Base-by-base conservation (phyloP, 148 eudicot genomes). In the Rhododendron kiyosumense region DNA sequence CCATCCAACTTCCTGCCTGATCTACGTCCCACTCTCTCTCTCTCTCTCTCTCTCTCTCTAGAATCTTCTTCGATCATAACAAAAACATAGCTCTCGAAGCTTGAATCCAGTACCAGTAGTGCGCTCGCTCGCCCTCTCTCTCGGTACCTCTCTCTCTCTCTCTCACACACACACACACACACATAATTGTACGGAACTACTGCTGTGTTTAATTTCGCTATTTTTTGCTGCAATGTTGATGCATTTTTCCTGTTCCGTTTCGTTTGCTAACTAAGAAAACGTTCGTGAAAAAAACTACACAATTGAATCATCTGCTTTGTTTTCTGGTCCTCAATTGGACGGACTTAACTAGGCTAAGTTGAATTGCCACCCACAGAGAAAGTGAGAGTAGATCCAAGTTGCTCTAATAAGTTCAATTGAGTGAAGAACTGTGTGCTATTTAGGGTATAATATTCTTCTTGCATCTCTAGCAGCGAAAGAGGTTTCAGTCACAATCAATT, bases 61-160 rank as follows among this genome's bases (percentile, higher is more conserved):
- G 83, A 78, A 83, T 87, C 83, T 83, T 87, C 88, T 83, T 78
- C 41, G 83, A 78, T 65, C 78, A 26, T 30, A 59, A 41, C 83
- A 46, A 32, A 41, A 82, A 8, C 48, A 20, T 36, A 17, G 67
- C 82, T 41, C 75, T 54, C 28, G 30, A 34, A 57, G 45, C 36
- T 32, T 3, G 11, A 46, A 52, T 75, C 83, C 43, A 81, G 59
- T 26, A 18, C 6, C 17, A 41, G 45, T 41, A 41, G 45, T 41
- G 18, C 76, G 26, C 30, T 1, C 18, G 34, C 38, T 30, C 61
- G 46, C 51, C 7, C 28, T 74, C 1, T 76, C 61, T 32, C 11
- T 8, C 2, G 80, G 67, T 84, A n/a, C 17, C 51, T 11, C 15
- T 43, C 28, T 43, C 45, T 15, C 67, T 22, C 26, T 61, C 26